Conservation (phyloP, 2,329 filamentous ascomycete species). For the Ascochyta koolunga region DNA sequence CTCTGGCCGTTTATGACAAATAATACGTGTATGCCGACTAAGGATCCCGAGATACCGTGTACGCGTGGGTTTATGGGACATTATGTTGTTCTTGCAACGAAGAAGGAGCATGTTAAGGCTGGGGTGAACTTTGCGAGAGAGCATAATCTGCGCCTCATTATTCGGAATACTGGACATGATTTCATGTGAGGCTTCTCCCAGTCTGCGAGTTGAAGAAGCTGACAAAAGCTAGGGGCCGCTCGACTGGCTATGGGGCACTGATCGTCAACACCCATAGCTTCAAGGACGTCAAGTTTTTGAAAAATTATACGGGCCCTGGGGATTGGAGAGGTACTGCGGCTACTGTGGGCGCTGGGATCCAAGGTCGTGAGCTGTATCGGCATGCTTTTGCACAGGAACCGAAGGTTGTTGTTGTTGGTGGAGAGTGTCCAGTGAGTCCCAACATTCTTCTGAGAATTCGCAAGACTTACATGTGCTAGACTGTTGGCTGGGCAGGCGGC, state of each 20-base stretch:
- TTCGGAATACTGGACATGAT: slow-evolving; percentile 46
- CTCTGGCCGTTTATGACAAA: slow-evolving; percentile 45
- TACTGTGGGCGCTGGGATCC: slow-evolving; percentile 43
- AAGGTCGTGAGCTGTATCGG: slow-evolving; percentile 41
- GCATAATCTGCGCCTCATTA: slow-evolving; percentile 40
- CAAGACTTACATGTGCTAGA: slow-evolving; percentile 23
- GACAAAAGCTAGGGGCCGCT: slow-evolving; percentile 33
- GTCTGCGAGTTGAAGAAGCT: too few relatives aligned
- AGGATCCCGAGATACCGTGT: slow-evolving; percentile 33
- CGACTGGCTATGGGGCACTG: slow-evolving; percentile 42
- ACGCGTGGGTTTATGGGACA: slow-evolving; percentile 41
- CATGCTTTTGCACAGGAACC: slow-evolving; percentile 38
- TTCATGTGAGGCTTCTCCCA: slow-evolving; percentile 43
- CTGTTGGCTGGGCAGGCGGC: slow-evolving; percentile 51
- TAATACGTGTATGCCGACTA: slow-evolving; percentile 41
- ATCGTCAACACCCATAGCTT: slow-evolving; percentile 48
- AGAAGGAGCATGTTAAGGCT: slow-evolving; percentile 39
- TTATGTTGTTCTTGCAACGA: slow-evolving; percentile 44
- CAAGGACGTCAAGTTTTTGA: slow-evolving; percentile 37
- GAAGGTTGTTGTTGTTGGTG: slow-evolving; percentile 44
- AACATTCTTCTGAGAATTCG: not conserved
- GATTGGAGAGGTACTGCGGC: slow-evolving; percentile 42
- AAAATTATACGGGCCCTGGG: slow-evolving; percentile 40
- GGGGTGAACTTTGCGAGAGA: slow-evolving; percentile 44
- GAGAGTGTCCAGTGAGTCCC: slow-evolving; percentile 42